phyloP scores from a whole-genome alignment of 2,329 filamentous ascomycete species.

The Beauveria rudraprayagi region DNA sequence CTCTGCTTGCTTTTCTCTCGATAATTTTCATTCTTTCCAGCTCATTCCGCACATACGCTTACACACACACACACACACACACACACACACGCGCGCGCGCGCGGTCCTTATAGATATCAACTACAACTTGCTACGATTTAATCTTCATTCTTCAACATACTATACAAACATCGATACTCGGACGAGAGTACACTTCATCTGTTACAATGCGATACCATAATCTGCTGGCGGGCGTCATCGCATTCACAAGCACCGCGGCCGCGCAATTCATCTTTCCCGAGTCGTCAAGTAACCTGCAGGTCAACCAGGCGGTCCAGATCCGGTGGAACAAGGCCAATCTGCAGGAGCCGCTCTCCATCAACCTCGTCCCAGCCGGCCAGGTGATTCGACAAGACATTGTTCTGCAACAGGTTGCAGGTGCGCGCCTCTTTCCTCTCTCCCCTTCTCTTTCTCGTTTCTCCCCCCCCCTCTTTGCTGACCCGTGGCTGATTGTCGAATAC shows the following conservation, averaged over 20 bases:
- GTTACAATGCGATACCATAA: not conserved
- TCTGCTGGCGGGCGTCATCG: not conserved
- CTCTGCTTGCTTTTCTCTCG: not conserved
- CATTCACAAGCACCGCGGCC: not conserved
- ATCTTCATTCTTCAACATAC: not conserved
- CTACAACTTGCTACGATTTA: no score
- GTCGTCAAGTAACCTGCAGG: slow-evolving; percentile 6
- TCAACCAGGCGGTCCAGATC: slow-evolving; percentile 15
- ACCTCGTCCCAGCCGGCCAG: slow-evolving; percentile 16
- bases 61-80: not conserved
- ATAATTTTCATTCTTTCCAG: not conserved
- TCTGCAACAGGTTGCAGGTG: slow-evolving; percentile 17
- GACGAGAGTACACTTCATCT: not conserved
- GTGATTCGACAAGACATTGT: slow-evolving; percentile 14
- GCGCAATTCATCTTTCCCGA: slow-evolving; percentile 15
- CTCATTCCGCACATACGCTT: not conserved
- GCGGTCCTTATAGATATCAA: not conserved
- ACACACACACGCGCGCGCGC: no score
- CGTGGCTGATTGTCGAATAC: not conserved
- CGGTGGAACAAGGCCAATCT: slow-evolving; percentile 17
- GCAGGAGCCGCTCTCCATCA: slow-evolving; percentile 16
- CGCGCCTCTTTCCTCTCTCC: not conserved
- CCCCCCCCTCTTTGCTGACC: not conserved
- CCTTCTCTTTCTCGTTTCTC: not conserved
- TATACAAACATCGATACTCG: not conserved